A percentile compares a stretch with the other conserved stretches of the same genome.
Evolutionary conservation across 2,329 filamentous ascomycete species (phyloP).

Genomic region (Arthrinium puccinioides): DNA sequence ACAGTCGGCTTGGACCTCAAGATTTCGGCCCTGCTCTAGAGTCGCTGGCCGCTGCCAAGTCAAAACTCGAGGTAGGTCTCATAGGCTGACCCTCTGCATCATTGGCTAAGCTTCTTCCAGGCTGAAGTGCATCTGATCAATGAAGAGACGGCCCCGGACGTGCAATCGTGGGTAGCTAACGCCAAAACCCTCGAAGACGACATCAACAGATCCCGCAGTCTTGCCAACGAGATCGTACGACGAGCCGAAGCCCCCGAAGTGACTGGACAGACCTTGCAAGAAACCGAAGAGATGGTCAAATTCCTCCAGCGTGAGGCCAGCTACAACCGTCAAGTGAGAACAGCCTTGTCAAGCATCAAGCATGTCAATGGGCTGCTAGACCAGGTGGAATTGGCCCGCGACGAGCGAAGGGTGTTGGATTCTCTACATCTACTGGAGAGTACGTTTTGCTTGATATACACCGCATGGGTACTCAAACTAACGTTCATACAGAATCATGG

Average conservation of each 20-base stretch:
- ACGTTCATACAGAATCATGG: conserved; percentile 41
- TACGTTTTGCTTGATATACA: conserved; percentile 21
- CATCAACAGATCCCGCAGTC: conserved; percentile 70
- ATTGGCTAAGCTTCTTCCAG: too few species aligned
- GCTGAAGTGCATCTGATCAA: conserved; percentile 70
- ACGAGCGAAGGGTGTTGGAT: conserved; percentile 49
- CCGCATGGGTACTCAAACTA: conserved; percentile 9
- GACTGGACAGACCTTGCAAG: conserved; percentile 43
- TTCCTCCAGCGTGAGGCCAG: conserved; percentile 51
- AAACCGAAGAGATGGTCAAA: conserved; percentile 46
- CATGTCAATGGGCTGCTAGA: conserved; percentile 54
- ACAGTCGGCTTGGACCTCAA: conserved; percentile 22
- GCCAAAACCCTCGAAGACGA: conserved; percentile 80
- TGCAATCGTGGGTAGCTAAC: conserved; percentile 79
- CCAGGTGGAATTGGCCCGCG: conserved; percentile 49
- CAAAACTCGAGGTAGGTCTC: conserved; percentile 34
- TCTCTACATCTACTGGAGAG: conserved; percentile 50
- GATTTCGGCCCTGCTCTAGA: conserved; percentile 33
- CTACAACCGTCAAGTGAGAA: conserved; percentile 50
- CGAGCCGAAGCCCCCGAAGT: conserved; percentile 60
- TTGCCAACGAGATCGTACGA: conserved; percentile 74
- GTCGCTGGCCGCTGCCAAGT: conserved; percentile 33
- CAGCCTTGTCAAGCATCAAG: conserved; percentile 43
- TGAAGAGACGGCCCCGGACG: conserved; percentile 67
- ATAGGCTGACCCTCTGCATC: too few species aligned